phyloP scores from a whole-genome alignment of 2,329 filamentous ascomycete species.

The Calonectria honghensis region DNA sequence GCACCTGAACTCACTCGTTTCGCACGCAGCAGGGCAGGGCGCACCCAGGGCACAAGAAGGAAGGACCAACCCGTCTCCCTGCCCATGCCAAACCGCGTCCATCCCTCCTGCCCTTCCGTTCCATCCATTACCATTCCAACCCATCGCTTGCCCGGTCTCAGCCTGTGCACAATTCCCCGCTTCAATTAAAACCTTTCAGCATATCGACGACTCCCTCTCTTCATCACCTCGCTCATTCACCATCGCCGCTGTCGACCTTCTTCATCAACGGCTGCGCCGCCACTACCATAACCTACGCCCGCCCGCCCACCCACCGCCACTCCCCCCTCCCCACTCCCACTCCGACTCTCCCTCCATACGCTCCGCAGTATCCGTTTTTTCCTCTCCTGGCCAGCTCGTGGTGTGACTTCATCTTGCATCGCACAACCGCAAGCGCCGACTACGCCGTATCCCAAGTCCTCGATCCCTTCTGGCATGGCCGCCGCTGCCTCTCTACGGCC shows the following conservation, averaged over 20 bases:
- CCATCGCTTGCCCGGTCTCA: neutral
- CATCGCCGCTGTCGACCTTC: constrained; percentile 16
- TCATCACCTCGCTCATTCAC: constrained; percentile 6
- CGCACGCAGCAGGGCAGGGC: constrained; percentile 26
- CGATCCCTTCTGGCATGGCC: constrained; percentile 46
- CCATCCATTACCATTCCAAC: constrained; percentile 27
- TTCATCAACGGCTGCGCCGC: constrained; percentile 8
- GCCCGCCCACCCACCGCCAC: constrained; percentile 26
- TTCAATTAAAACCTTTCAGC: constrained; percentile 28
- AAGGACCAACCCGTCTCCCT: constrained; percentile 9
- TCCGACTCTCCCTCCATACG: constrained; percentile 37
- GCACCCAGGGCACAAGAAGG: constrained; percentile 18
- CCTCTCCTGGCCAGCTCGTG: constrained; percentile 36
- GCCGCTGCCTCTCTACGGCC: constrained; percentile 44
- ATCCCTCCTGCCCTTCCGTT: constrained; percentile 35
- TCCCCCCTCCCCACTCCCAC: constrained; percentile 35
- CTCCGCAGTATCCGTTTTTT: constrained; percentile 46
- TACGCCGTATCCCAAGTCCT: constrained; percentile 31
- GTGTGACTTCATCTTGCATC: constrained; percentile 54
- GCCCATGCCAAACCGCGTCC: constrained; percentile 15
- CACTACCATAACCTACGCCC: constrained; percentile 16
- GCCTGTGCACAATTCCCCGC: constrained; percentile 10
- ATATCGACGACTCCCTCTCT: constrained; percentile 9
- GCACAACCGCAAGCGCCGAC: constrained; percentile 12
- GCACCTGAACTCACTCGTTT: constrained; percentile 20